Percentiles rank a stretch among this genome's conserved stretches.
Evolutionary conservation across 768 basidiomycete genomes (phyloP).

Genomic region (Daedalea quercina): DNA sequence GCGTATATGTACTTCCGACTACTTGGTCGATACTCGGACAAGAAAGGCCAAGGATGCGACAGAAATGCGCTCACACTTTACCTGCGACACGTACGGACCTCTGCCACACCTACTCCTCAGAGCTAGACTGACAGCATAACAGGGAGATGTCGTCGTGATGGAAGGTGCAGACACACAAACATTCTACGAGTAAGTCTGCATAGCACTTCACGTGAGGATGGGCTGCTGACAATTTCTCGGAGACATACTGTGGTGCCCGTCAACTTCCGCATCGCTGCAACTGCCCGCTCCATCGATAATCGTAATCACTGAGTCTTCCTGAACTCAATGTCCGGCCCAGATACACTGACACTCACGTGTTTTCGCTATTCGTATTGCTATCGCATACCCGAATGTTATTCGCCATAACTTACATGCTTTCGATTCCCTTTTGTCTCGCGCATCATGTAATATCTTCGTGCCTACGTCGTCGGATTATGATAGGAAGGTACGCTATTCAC

Average conservation of each 20-base stretch:
- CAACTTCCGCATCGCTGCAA: conserved; percentile 76
- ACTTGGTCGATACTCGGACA: conserved; percentile 28
- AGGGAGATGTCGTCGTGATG: conserved; percentile 81
- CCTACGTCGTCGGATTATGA: no score
- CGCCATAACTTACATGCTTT: neutral
- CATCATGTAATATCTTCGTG: neutral
- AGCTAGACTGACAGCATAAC: neutral
- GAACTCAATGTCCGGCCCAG: neutral
- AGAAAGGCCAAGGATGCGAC: conserved; percentile 19
- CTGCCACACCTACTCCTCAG: neutral
- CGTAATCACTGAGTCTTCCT: neutral
- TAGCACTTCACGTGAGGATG: neutral
- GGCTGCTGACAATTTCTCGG: conserved; percentile 5
- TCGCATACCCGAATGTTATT: neutral
- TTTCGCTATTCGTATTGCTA: neutral
- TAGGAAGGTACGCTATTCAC: no score
- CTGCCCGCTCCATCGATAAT: conserved; percentile 56
- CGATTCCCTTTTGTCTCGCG: neutral
- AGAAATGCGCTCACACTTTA: conserved; percentile 44
- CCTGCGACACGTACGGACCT: conserved; percentile 55
- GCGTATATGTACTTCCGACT: conserved; percentile 77
- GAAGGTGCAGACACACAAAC: conserved; percentile 62
- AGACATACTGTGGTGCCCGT: conserved; percentile 73
- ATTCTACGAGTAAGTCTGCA: conserved; percentile 54
- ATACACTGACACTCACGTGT: neutral